Conservation (phyloP, 1,139 yeast genomes). For the Suhomyces panamericanus region DNA sequence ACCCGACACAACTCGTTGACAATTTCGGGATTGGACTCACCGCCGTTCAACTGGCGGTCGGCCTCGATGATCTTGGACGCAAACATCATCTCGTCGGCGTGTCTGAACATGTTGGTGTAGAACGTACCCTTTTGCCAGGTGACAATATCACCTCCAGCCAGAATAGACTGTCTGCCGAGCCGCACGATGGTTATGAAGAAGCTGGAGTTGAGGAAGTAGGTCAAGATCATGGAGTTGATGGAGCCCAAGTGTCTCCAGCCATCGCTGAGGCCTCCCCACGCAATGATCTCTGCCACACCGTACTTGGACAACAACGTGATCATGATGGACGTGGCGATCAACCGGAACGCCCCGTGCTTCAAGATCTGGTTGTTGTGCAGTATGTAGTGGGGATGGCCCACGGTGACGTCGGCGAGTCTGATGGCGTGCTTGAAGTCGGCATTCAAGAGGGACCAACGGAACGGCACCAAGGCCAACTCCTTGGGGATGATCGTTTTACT, state of each 20-base stretch:
- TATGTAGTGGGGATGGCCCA: constrained; percentile 56
- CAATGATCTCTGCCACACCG: constrained; percentile 40
- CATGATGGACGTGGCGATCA: constrained; percentile 35
- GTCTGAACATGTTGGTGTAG: constrained; percentile 63
- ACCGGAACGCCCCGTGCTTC: constrained; percentile 29
- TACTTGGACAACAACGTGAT: constrained; percentile 40
- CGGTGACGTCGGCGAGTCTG: constrained; percentile 58
- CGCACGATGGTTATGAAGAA: constrained; percentile 60
- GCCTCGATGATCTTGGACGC: constrained; percentile 65
- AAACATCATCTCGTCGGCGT: constrained; percentile 70
- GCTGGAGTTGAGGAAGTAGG: constrained; percentile 64
- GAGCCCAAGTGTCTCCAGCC: constrained; percentile 49
- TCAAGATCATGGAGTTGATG: constrained; percentile 60
- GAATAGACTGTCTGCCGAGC: constrained; percentile 49
- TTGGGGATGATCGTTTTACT: constrained; percentile 34
- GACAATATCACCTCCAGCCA: constrained; percentile 55
- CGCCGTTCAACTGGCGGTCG: constrained; percentile 52
- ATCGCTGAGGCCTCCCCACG: constrained; percentile 32
- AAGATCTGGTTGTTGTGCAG: constrained; percentile 30
- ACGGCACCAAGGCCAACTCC: constrained; percentile 58
- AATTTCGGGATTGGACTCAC: constrained; percentile 36
- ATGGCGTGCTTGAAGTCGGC: constrained; percentile 62
- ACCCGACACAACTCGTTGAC: constrained; percentile 43
- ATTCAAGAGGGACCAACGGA: constrained; percentile 57
- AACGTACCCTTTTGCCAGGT: constrained; percentile 69